These are phyloP conservation scores for Alloascoidea africana DNA, from an alignment of 805 yeast species.

Conservation along the genomic window DNA sequence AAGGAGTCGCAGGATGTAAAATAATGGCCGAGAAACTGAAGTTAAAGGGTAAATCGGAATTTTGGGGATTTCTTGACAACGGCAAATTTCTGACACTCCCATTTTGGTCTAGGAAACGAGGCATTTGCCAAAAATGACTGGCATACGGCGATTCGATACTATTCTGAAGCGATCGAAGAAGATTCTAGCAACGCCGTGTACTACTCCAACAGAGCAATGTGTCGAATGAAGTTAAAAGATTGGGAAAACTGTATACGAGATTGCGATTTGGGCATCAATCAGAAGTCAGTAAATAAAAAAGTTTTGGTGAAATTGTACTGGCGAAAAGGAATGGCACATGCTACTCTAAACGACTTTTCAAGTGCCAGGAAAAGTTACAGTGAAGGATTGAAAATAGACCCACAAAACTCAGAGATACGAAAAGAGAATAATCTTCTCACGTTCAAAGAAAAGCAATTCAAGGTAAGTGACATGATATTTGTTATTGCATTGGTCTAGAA, in stretches of 20 bases:
- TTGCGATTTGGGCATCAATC: constrained; percentile 14
- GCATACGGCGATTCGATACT: constrained; percentile 33
- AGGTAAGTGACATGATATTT: not conserved
- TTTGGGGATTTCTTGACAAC: too few relatives aligned
- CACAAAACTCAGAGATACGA: not conserved
- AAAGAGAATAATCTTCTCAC: not conserved
- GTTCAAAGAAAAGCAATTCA: not conserved
- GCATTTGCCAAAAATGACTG: constrained; percentile 32
- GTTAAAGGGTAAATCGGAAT: too few relatives aligned
- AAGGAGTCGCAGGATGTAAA: too few relatives aligned
- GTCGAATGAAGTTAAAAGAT: constrained; percentile 35
- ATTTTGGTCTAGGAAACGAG: constrained; percentile 27
- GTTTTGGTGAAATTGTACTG: not conserved
- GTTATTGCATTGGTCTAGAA: not conserved
- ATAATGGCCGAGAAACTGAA: too few relatives aligned
- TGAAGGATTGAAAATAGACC: not conserved
- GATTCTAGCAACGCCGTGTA: constrained; percentile 37
- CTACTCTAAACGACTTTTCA: not conserved
- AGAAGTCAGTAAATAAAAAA: not conserved
- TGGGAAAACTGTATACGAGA: constrained; percentile 34
- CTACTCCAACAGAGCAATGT: constrained; percentile 55
- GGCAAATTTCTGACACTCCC: too few relatives aligned
- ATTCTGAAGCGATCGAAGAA: constrained; percentile 36
- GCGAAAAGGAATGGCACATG: not conserved
- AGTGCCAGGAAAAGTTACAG: not conserved